Evolutionary conservation across 2,329 filamentous ascomycete species (phyloP), one percentile per base, ranked within the genome.

Genomic region (Cadophora luteo-olivacea): DNA sequence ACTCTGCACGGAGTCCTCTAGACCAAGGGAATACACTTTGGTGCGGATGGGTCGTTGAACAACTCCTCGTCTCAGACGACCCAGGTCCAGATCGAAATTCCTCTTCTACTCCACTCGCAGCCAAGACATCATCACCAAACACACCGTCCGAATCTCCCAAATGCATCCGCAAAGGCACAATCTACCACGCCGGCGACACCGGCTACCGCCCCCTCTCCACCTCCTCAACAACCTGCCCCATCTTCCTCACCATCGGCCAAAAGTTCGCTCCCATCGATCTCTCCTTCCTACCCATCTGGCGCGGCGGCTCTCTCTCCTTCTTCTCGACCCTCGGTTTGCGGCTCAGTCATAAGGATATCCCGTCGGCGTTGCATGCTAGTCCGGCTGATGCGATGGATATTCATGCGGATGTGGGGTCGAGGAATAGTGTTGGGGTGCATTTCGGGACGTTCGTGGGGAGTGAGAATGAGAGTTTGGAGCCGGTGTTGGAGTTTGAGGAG

Each of bases 251-350:
- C 78, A 93, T 97, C 70, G 94, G 94, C 70, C 80, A 88, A n/a
- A 85, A 89, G 65, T 86, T 92, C 41, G 94, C 94, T 0, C 92
- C 92, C 0, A 97, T 97, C 75, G 93, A 97, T 77, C 86, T 97
- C 8, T 94, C 94, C 0, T 82, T 97, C 66, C 94, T 97, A 71
- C 94, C 94, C 54, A 97, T 97, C 72, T 94, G 94, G 73, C 61
- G 73, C 63, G 73, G 73, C 4, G 73, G 73, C 6, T 72, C 61
- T 24, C 64, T 75, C 9, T 66, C 70, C 12, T 73, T 75, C 45
- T 61, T 75, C 11, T 73, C 72, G 5, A 52, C 61, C 36, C n/a
- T 72, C 38, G 73, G 73, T 1, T 41, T 75, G 25, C 64, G 72
- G 29, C 38, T 75, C 9, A 69, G 66, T 2, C 70, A 75, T 55